These are phyloP conservation scores for Aspergillus leporis DNA, from an alignment of 495 filamentous ascomycete species.

Conservation along the genomic window DNA sequence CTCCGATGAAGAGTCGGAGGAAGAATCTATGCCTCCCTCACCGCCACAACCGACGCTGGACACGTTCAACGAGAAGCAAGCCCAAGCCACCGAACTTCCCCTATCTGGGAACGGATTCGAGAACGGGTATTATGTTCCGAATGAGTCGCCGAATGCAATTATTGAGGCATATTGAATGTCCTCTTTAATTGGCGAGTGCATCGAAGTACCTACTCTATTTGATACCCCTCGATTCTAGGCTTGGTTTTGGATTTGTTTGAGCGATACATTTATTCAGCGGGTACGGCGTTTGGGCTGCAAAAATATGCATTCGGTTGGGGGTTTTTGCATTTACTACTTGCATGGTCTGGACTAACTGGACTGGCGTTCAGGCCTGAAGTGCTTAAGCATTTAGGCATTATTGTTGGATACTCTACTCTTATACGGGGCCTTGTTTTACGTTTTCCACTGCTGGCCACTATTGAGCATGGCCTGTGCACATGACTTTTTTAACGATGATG, in stretches of 20 bases:
- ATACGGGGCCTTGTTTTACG: not conserved
- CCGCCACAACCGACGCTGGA: constrained; percentile 67
- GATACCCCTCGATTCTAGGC: constrained; percentile 15
- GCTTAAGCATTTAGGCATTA: constrained; percentile 18
- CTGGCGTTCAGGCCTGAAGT: constrained; percentile 8
- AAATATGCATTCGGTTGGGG: constrained; percentile 9
- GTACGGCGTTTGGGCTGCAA: constrained; percentile 11
- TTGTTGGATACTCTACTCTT: constrained; percentile 15
- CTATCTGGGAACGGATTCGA: constrained; percentile 52
- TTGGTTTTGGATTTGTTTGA: constrained; percentile 8
- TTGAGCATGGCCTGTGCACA: not conserved
- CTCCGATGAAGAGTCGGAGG: constrained; percentile 66
- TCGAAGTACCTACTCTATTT: constrained; percentile 14
- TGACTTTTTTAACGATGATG: constrained; percentile 6
- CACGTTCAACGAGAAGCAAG: constrained; percentile 69
- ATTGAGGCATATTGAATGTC: constrained; percentile 45
- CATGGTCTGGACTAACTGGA: constrained; percentile 11
- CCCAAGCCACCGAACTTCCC: constrained; percentile 52
- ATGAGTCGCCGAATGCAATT: constrained; percentile 42
- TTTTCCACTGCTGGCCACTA: constrained; percentile 5
- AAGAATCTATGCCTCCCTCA: constrained; percentile 81
- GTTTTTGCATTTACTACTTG: constrained; percentile 6
- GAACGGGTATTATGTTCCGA: constrained; percentile 60
- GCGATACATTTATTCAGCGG: constrained; percentile 10
- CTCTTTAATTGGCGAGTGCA: constrained; percentile 19